Conservation (phyloP, 495 filamentous ascomycete species). For the Talaromyces adpressus region DNA sequence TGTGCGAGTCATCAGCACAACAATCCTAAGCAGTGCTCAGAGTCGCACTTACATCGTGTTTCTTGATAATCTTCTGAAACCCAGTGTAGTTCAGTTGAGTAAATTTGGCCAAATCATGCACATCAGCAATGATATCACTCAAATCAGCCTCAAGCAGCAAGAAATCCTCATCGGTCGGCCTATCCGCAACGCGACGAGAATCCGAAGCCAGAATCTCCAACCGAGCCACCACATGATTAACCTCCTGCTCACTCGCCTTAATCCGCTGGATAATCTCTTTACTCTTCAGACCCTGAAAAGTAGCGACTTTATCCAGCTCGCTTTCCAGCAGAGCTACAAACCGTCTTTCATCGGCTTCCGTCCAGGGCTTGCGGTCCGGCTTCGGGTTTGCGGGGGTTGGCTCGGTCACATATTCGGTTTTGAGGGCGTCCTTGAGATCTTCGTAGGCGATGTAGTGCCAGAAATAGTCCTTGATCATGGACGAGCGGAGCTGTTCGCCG, state of each 20-base stretch:
- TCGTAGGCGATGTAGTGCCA: conserved; percentile 98
- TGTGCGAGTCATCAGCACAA: conserved; percentile 22
- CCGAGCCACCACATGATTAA: conserved; percentile 73
- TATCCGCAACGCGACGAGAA: conserved; percentile 19
- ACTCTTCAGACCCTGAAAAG: conserved; percentile 91
- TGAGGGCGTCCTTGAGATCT: conserved; percentile 80
- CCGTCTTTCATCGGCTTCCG: conserved; percentile 80
- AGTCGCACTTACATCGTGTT: conserved; percentile 78
- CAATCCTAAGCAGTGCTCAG: neutral
- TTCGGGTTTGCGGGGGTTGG: conserved; percentile 48
- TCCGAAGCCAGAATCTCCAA: conserved; percentile 39
- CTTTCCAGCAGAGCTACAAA: conserved; percentile 83
- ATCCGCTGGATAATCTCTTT: conserved; percentile 91
- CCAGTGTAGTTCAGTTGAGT: conserved; percentile 98
- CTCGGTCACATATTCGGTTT: conserved; percentile 55
- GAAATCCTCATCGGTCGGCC: conserved; percentile 79
- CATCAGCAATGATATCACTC: conserved; percentile 97
- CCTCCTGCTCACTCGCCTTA: conserved; percentile 75
- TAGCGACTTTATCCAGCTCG: conserved; percentile 94
- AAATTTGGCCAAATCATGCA: conserved; percentile 97
- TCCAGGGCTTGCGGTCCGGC: conserved; percentile 64
- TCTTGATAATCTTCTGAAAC: conserved; percentile 99
- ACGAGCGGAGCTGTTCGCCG: conserved; percentile 89
- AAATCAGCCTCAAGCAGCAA: conserved; percentile 89
- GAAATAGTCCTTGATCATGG: conserved; percentile 88